Conservation (phyloP, 441 rosid genomes). For the Geranium incanum region DNA sequence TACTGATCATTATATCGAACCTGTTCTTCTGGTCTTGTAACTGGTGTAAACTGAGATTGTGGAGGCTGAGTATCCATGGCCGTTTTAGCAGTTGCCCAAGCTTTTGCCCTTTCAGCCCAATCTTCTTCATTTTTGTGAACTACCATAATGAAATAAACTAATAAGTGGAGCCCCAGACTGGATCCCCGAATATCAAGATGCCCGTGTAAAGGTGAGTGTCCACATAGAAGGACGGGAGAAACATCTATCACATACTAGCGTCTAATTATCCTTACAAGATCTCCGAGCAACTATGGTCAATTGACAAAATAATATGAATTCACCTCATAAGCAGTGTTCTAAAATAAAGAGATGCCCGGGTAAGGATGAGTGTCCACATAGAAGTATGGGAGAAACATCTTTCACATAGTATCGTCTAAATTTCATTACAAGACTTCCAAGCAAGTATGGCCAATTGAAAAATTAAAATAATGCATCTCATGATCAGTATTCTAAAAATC, state of each 20-base stretch:
- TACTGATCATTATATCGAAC: constrained; percentile 42
- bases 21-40: constrained; percentile 46
- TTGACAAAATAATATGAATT: not conserved
- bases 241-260: not conserved
- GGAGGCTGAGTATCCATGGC: constrained; percentile 48
- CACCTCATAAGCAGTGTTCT: too few species aligned
- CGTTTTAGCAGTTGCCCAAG: constrained; percentile 68
- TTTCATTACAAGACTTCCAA: too few species aligned
- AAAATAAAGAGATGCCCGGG: too few species aligned
- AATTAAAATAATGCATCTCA: too few species aligned
- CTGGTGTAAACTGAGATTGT: constrained; percentile 42
- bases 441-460: too few species aligned
- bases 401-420: too few species aligned
- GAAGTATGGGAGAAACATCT: too few species aligned
- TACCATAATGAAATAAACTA: constrained; percentile 22
- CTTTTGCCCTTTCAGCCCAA: constrained; percentile 95
- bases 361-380: too few species aligned
- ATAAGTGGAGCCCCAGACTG: not conserved
- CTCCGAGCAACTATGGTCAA: not conserved
- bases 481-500: too few species aligned
- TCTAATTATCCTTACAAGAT: too few species aligned
- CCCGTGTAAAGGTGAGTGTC: not conserved
- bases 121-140: constrained; percentile 59
- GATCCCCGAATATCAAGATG: not conserved
- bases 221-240: too few species aligned